Percentiles rank a stretch among this genome's conserved stretches.
Conservation (phyloP, 2,329 filamentous ascomycete species). For the Zasmidium angulare region DNA sequence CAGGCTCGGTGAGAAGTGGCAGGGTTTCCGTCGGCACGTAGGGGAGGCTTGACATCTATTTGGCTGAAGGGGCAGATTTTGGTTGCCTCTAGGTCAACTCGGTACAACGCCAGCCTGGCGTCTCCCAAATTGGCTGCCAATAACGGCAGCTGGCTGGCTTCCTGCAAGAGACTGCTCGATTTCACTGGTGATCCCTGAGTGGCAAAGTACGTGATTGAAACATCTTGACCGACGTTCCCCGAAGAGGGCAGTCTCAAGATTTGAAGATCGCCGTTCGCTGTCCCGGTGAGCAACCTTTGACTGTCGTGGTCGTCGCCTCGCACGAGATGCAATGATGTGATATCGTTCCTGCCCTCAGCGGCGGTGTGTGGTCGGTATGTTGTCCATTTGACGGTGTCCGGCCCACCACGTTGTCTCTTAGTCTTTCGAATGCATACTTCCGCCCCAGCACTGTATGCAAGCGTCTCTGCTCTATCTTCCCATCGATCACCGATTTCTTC, state of each 20-base stretch:
- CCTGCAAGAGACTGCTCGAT: constrained; percentile 38
- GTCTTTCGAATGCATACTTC: constrained; percentile 53
- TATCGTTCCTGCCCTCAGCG: constrained; percentile 57
- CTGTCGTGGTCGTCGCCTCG: constrained; percentile 29
- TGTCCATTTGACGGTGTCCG: constrained; percentile 43
- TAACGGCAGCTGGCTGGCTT: constrained; percentile 32
- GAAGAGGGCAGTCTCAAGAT: constrained; percentile 32
- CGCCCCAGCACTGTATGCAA: constrained; percentile 62
- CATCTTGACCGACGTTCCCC: constrained; percentile 18
- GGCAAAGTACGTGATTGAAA: constrained; percentile 41
- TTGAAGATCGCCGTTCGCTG: constrained; percentile 55
- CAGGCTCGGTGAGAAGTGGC: constrained; percentile 37
- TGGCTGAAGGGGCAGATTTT: constrained; percentile 39
- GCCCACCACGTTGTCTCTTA: constrained; percentile 29
- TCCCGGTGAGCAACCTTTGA: constrained; percentile 56
- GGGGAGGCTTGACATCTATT: constrained; percentile 28
- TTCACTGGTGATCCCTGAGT: constrained; percentile 48
- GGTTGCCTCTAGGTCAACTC: constrained; percentile 22
- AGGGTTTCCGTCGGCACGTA: constrained; percentile 19
- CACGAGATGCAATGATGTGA: constrained; percentile 57
- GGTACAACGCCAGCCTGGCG: constrained; percentile 36
- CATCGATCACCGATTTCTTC: constrained; percentile 38
- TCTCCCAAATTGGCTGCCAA: constrained; percentile 55
- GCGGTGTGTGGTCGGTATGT: constrained; percentile 53
- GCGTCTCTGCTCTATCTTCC: constrained; percentile 53